Conservation (phyloP, 768 basidiomycete genomes). For the Gloeopeniophorella convolvens region DNA sequence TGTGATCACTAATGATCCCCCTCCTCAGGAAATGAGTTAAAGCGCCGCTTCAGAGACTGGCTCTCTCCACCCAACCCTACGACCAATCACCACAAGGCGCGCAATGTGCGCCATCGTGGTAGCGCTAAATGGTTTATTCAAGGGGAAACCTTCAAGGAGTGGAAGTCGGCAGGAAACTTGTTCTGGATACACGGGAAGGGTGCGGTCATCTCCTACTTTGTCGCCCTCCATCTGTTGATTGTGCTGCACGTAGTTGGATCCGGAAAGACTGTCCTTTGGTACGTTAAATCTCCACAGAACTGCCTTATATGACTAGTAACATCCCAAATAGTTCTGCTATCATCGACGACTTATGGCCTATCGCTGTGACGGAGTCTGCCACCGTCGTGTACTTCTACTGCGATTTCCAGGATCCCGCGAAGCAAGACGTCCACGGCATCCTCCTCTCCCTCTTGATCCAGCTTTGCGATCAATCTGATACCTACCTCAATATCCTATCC, state of each 20-base stretch:
- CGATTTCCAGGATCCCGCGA: too few relatives aligned
- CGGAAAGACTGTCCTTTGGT: constrained; percentile 9
- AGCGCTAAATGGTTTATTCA: too few relatives aligned
- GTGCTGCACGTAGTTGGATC: background rate
- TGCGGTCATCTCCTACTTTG: too few relatives aligned
- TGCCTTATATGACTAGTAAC: background rate
- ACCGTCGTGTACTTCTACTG: too few relatives aligned
- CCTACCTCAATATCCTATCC: background rate
- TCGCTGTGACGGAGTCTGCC: too few relatives aligned
- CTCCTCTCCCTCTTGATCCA: background rate
- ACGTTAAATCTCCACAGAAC: background rate
- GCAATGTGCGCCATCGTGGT: too few relatives aligned
- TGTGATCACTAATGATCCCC: background rate
- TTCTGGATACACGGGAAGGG: constrained; percentile 11
- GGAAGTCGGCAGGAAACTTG: background rate
- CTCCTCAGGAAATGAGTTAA: background rate
- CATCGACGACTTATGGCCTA: too few relatives aligned
- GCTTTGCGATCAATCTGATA: background rate
- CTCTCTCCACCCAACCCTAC: too few relatives aligned
- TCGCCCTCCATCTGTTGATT: background rate
- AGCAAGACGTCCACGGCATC: background rate
- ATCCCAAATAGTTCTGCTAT: background rate
- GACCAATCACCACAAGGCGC: too few relatives aligned
- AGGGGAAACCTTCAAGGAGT: background rate
- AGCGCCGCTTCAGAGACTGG: too few relatives aligned